These are phyloP conservation scores for Astragalus membranaceus DNA, from an alignment of 306 rosid genomes.

Conservation along the genomic window DNA sequence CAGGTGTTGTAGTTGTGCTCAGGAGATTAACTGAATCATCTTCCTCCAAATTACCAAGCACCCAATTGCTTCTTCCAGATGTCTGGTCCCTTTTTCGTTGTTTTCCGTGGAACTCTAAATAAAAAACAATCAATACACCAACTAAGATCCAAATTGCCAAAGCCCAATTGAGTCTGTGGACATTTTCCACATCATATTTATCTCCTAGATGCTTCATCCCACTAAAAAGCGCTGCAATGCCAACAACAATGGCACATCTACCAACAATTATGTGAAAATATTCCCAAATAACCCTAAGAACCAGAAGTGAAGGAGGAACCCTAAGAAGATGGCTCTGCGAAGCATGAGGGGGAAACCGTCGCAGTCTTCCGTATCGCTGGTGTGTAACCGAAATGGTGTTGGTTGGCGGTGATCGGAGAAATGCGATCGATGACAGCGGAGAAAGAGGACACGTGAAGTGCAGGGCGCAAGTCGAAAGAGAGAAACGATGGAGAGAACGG, in stretches of 20 bases:
- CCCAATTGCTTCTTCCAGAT: constrained; percentile 71
- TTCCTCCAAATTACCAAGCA: constrained; percentile 62
- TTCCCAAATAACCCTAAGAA: constrained; percentile 57
- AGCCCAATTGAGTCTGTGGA: constrained; percentile 63
- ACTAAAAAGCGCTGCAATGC: constrained; percentile 61
- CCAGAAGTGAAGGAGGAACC: constrained; percentile 2
- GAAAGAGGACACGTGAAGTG: too few species aligned
- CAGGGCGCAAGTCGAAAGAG: background rate
- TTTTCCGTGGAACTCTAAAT: constrained; percentile 49
- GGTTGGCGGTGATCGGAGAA: background rate
- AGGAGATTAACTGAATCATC: constrained; percentile 79
- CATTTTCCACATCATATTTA: constrained; percentile 59
- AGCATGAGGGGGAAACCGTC: constrained; percentile 41
- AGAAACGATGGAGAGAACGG: too few species aligned
- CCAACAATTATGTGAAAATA: constrained; percentile 59
- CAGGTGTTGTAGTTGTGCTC: constrained; percentile 31
- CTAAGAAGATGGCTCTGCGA: constrained; percentile 28
- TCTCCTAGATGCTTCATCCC: constrained; percentile 64
- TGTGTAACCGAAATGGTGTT: constrained; percentile 2
- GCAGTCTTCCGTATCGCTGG: background rate
- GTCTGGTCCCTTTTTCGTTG: constrained; percentile 28
- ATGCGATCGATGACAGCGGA: too few species aligned
- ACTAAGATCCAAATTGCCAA: constrained; percentile 57
- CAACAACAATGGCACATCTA: constrained; percentile 53
- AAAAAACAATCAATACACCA: constrained; percentile 37